Evolutionary conservation across 2,329 filamentous ascomycete genomes (phyloP).

Genomic region (Talaromyces sp.): DNA sequence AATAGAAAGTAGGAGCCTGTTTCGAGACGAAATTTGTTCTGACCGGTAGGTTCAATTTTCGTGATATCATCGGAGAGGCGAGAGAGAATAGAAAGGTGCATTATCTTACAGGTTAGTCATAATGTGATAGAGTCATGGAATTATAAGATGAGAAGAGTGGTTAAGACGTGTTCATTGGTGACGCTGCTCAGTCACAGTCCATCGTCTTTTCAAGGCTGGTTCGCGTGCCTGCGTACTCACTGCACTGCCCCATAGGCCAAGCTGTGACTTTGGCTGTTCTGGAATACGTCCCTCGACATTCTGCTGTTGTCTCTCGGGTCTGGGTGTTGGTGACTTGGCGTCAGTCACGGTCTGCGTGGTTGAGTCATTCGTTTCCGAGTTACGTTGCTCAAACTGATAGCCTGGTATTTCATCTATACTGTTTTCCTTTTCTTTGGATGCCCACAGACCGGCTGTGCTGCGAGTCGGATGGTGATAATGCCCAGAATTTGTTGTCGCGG

Average conservation of each 20-base stretch:
- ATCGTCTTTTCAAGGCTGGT: constrained; percentile 28
- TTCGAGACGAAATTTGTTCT: neutral
- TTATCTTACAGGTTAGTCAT: neutral
- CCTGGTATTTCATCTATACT: constrained; percentile 13
- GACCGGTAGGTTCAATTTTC: neutral
- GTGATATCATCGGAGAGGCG: neutral
- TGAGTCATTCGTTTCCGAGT: neutral
- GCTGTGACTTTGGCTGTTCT: constrained; percentile 23
- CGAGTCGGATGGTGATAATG: constrained; percentile 17
- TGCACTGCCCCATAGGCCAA: constrained; percentile 36
- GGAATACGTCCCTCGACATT: neutral
- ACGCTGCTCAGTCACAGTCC: constrained; percentile 33
- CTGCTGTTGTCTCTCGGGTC: neutral
- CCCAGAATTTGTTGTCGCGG: constrained; percentile 14
- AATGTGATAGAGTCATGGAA: neutral
- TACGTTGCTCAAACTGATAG: constrained; percentile 9
- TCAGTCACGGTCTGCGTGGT: neutral
- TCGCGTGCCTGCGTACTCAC: constrained; percentile 27
- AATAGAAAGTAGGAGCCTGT: neutral
- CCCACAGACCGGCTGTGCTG: constrained; percentile 33
- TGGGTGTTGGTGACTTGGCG: constrained; percentile 19
- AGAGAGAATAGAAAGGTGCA: neutral
- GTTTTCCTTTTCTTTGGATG: constrained; percentile 16
- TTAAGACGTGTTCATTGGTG: neutral
- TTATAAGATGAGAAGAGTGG: neutral